phyloP scores from a whole-genome alignment of 148 eudicot species.

The Rhododendron ferrugineum region DNA sequence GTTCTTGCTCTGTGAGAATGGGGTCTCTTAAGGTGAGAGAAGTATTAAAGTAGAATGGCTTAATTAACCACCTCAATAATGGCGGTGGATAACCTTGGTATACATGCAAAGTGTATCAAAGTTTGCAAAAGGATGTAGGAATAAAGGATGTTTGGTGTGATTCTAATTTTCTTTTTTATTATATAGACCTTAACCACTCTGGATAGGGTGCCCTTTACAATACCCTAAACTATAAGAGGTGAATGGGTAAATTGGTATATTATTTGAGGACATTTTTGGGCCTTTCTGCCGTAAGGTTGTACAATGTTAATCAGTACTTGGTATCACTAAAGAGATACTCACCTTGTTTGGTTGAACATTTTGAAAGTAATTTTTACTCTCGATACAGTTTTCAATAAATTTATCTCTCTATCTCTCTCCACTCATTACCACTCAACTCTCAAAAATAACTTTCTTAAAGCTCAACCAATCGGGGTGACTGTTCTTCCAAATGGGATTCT shows the following conservation, averaged over 20 bases:
- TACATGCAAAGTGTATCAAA: neutral
- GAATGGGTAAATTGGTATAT: neutral
- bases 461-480: too few relatives aligned
- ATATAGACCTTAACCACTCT: neutral
- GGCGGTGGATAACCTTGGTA: neutral
- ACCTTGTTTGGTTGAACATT: too few relatives aligned
- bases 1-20: constrained; percentile 70
- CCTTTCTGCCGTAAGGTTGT: neutral
- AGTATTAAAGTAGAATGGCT: neutral
- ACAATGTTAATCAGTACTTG: neutral
- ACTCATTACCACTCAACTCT: too few relatives aligned
- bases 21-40: constrained; percentile 78
- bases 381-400: too few relatives aligned
- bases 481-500: neutral
- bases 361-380: too few relatives aligned
- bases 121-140: neutral
- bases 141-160: neutral
- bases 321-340: neutral
- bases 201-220: neutral
- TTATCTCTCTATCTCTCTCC: too few relatives aligned
- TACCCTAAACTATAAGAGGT: neutral
- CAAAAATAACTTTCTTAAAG: too few relatives aligned
- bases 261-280: neutral
- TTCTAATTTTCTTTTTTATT: neutral
- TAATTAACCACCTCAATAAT: neutral